Percentiles rank a stretch among this genome's conserved stretches.
These are phyloP conservation scores for Aleurites moluccanus DNA, from an alignment of 441 rosid genomes.

Conservation along the genomic window DNA sequence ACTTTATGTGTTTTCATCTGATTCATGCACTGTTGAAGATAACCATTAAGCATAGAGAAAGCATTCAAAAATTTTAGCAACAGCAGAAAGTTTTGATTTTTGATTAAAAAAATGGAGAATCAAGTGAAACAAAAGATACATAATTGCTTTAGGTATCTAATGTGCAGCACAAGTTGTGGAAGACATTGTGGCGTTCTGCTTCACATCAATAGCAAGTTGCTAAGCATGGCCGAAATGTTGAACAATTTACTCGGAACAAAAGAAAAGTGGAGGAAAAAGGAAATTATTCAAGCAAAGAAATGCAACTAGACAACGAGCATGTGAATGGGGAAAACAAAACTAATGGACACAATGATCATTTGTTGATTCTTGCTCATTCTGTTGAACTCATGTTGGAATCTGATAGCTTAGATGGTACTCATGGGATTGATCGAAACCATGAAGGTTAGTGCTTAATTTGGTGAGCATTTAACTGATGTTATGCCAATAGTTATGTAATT, in stretches of 20 bases:
- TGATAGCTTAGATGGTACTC: background rate
- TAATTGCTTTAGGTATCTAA: slow-evolving; percentile 1
- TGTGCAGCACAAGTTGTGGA: slow-evolving; percentile 19
- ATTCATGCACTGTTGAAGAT: slow-evolving; percentile 11
- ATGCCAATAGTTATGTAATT: background rate
- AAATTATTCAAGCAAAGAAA: background rate
- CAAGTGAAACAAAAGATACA: background rate
- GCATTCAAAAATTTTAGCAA: slow-evolving; percentile 4
- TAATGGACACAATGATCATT: background rate
- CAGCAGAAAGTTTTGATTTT: slow-evolving; percentile 9
- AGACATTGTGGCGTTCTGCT: slow-evolving; percentile 10
- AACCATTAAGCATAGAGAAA: slow-evolving; percentile 15
- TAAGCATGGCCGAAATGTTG: background rate
- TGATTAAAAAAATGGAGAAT: background rate
- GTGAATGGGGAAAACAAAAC: background rate
- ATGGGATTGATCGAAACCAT: background rate
- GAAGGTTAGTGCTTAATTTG: slow-evolving; percentile 20
- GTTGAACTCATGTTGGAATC: slow-evolving; percentile 18
- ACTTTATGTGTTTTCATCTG: background rate
- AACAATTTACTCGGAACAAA: background rate
- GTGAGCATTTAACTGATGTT: slow-evolving; percentile 5
- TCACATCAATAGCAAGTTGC: slow-evolving; percentile 4
- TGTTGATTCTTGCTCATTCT: slow-evolving; percentile 18
- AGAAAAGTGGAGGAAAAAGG: background rate
- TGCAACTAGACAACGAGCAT: background rate